A percentile compares a stretch with the other conserved stretches of the same genome.
These are phyloP conservation scores for Penicillium verhagenii DNA, from an alignment of 495 filamentous ascomycete genomes.

Conservation along the genomic window DNA sequence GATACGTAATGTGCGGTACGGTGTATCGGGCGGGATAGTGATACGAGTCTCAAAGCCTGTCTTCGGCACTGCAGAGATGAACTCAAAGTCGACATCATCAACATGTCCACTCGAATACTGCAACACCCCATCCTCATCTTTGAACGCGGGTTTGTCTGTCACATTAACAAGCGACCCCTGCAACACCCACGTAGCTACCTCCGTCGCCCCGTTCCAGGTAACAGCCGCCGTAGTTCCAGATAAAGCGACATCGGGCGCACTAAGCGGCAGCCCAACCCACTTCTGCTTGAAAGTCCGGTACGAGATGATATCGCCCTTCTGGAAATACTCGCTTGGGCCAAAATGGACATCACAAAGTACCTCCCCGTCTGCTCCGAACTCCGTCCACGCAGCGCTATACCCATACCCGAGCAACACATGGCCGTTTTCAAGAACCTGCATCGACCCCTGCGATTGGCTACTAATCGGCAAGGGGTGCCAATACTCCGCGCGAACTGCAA, in stretches of 20 bases:
- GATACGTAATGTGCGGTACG: slow-evolving; percentile 12
- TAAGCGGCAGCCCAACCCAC: slow-evolving; percentile 35
- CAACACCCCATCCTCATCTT: neutral
- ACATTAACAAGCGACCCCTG: slow-evolving; percentile 20
- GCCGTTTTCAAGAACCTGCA: slow-evolving; percentile 43
- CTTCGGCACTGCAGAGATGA: slow-evolving; percentile 29
- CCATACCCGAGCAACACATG: slow-evolving; percentile 52
- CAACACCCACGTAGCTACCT: slow-evolving; percentile 37
- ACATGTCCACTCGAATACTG: neutral
- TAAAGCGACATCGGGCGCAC: slow-evolving; percentile 29
- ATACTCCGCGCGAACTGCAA: slow-evolving; percentile 35
- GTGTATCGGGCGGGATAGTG: slow-evolving; percentile 13
- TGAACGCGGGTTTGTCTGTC: neutral
- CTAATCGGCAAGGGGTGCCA: slow-evolving; percentile 30
- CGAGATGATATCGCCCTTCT: slow-evolving; percentile 26
- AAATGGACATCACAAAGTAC: slow-evolving; percentile 35
- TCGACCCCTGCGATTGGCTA: slow-evolving; percentile 45
- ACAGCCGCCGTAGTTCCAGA: slow-evolving; percentile 23
- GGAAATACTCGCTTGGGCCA: slow-evolving; percentile 26
- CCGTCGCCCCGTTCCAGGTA: slow-evolving; percentile 47
- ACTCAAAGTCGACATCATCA: slow-evolving; percentile 9
- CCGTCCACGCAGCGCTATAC: slow-evolving; percentile 45
- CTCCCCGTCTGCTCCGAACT: slow-evolving; percentile 37
- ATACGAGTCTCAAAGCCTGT: slow-evolving; percentile 35
- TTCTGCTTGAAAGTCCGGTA: slow-evolving; percentile 38